These are phyloP conservation scores for Tuber umbilicatum DNA, from an alignment of 495 filamentous ascomycete genomes.

Conservation along the genomic window DNA sequence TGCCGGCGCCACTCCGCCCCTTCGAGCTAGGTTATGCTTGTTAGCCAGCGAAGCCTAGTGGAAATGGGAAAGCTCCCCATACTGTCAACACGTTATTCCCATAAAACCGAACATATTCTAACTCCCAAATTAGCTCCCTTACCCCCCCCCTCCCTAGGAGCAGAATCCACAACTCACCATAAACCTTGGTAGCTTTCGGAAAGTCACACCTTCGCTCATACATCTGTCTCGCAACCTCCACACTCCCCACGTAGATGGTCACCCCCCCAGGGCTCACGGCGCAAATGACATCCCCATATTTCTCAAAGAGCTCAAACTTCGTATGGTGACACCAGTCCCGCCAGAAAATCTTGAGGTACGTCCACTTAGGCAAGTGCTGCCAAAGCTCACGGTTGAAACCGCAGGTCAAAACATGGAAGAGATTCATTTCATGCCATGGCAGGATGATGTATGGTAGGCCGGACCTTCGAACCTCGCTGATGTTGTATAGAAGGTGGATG, in stretches of 20 bases:
- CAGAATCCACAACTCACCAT: constrained; percentile 13
- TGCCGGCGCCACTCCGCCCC: constrained; percentile 50
- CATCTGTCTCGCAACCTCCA: constrained; percentile 15
- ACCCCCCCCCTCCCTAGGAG: background rate
- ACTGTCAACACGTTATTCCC: constrained; percentile 27
- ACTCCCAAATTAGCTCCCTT: background rate
- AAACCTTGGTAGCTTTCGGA: constrained; percentile 23
- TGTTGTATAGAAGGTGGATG: constrained; percentile 7
- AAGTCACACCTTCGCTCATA: constrained; percentile 16
- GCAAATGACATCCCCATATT: constrained; percentile 23
- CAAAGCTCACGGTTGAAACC: constrained; percentile 14
- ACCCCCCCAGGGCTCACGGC: constrained; percentile 18
- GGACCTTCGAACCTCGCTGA: constrained; percentile 12
- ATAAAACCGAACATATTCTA: constrained; percentile 18
- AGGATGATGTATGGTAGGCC: constrained; percentile 24
- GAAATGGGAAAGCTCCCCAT: background rate
- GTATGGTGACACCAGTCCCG: constrained; percentile 24
- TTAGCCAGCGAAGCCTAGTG: background rate
- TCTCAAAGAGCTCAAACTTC: constrained; percentile 18
- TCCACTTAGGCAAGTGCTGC: constrained; percentile 23
- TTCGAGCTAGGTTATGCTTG: constrained; percentile 40
- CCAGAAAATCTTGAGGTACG: constrained; percentile 26
- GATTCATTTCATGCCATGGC: constrained; percentile 13
- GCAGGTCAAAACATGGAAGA: constrained; percentile 8
- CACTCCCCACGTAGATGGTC: constrained; percentile 18